phyloP scores from a whole-genome alignment of 495 filamentous ascomycete species.

The Talaromyces wortmannii region DNA sequence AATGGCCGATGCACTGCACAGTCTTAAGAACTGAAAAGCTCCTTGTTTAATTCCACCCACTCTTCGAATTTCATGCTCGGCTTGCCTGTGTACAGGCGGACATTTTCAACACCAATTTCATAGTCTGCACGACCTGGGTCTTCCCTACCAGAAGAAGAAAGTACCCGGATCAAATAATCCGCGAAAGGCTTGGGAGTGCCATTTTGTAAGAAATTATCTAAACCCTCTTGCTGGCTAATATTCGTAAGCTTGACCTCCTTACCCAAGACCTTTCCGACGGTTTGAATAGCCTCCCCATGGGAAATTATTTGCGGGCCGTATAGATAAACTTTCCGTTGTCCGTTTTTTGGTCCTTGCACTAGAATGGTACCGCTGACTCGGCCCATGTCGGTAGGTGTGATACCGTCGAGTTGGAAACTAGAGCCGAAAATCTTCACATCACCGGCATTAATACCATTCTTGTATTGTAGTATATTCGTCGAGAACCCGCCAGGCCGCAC shows the following conservation, averaged over 20 bases:
- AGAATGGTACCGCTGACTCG: slow-evolving; percentile 17
- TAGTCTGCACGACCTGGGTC: background rate
- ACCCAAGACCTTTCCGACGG: slow-evolving; percentile 12
- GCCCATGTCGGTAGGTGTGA: slow-evolving; percentile 24
- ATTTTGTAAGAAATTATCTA: slow-evolving; percentile 4
- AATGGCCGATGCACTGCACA: background rate
- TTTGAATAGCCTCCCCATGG: slow-evolving; percentile 7
- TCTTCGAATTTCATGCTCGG: slow-evolving; percentile 16
- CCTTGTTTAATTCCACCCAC: slow-evolving; percentile 18
- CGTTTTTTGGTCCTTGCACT: slow-evolving; percentile 7
- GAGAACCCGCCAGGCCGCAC: slow-evolving; percentile 17
- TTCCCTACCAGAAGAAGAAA: background rate
- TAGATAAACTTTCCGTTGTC: slow-evolving; percentile 11
- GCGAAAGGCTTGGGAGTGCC: slow-evolving; percentile 12
- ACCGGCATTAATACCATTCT: slow-evolving; percentile 8
- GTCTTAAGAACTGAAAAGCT: background rate
- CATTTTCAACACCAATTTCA: slow-evolving; percentile 13
- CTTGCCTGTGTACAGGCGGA: slow-evolving; percentile 14
- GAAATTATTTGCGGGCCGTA: slow-evolving; percentile 14
- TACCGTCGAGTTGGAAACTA: slow-evolving; percentile 13
- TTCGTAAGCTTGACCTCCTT: slow-evolving; percentile 13
- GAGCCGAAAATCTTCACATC: slow-evolving; percentile 14
- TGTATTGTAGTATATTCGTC: slow-evolving; percentile 15
- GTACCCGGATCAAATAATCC: slow-evolving; percentile 9
- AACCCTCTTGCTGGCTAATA: slow-evolving; percentile 10